Percentiles rank a stretch among this genome's conserved stretches.
phyloP scores from a whole-genome alignment of 225 moss, liverwort and hornwort genomes.

The Bryum argenteum region DNA sequence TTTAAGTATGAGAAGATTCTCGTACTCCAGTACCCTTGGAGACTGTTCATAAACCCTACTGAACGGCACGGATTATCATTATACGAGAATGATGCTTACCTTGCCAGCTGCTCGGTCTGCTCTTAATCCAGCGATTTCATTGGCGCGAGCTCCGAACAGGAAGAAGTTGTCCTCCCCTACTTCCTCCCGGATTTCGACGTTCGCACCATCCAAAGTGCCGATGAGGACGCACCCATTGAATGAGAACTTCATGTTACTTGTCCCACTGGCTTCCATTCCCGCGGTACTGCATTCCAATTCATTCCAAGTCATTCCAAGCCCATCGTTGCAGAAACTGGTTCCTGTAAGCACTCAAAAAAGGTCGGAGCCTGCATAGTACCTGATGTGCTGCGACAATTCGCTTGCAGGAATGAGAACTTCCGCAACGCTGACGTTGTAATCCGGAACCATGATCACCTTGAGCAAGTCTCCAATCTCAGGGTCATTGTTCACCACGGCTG shows the following conservation, averaged over 20 bases:
- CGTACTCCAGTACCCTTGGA: too few relatives aligned
- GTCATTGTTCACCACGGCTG: slow-evolving; percentile 80
- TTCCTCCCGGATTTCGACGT: slow-evolving; percentile 92
- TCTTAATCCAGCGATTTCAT: slow-evolving; percentile 71
- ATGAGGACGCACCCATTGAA: slow-evolving; percentile 94
- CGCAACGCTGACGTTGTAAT: slow-evolving; percentile 94
- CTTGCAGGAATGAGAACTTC: slow-evolving; percentile 98
- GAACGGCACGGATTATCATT: too few relatives aligned
- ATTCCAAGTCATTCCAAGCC: too few relatives aligned
- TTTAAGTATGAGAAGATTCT: too few relatives aligned
- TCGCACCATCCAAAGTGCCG: slow-evolving; percentile 91
- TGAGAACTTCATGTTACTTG: slow-evolving; percentile 96
- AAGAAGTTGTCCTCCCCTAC: slow-evolving; percentile 96
- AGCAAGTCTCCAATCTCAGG: slow-evolving; percentile 84
- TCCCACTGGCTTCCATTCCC: slow-evolving; percentile 97
- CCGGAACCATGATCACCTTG: slow-evolving; percentile 97
- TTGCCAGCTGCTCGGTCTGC: slow-evolving; percentile 82
- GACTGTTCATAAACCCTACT: too few relatives aligned
- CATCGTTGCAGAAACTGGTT: neutral
- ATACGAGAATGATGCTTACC: slow-evolving; percentile 30
- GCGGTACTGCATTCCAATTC: slow-evolving; percentile 68
- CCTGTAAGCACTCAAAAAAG: too few relatives aligned
- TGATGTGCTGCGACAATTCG: slow-evolving; percentile 94
- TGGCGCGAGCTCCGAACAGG: slow-evolving; percentile 81
- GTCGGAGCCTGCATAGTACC: slow-evolving; percentile 37